Base-by-base conservation (phyloP, 768 basidiomycete genomes). In the Trametes sanguinea region DNA sequence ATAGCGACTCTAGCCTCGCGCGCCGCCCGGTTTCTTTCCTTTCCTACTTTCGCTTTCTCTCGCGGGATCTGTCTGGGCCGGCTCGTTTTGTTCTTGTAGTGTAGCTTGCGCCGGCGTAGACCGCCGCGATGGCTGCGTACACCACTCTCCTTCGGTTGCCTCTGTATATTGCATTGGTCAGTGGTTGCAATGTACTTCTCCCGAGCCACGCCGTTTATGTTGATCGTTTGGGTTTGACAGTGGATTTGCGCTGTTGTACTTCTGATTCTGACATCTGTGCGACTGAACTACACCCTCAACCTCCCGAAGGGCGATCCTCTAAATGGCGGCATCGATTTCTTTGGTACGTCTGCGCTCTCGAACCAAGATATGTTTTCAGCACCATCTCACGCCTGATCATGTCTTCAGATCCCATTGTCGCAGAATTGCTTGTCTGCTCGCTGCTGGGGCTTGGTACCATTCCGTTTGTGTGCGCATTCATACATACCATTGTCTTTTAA, bases 321-420 rank as follows among this genome's bases (percentile, higher is more conserved):
- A 30, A 74, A 74, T 58, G 60, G 60, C n/a, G 72, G 72, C 17
- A n/a, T 37, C 8, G 54, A 69, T 47, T 74, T 74, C 61, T 73
- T 64, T 47, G 69, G 69, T 67, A 22, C 17, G 65, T 50, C 32
- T 3, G 0, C 9, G 6, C 22, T 22, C 22, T 22, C 22, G 22
- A 22, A 22, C 22, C 1, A 22, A 1, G 22, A 22, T 22, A 22
- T 22, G 1, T 22, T 22, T 22, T 22, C 22, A 22, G 22, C 22
- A 22, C 22, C 22, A 22, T 22, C 22, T 22, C 22, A 22, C 42
- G 10, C 42, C 9, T 10, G 11, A 45, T 22, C 22, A 22, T 14
- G 10, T 14, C 9, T 10, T 7, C 43, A 74, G 73, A 74, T 58
- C 68, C 67, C 0, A 68, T 70, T 43, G 69, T 74, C 35, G 71